A percentile compares a stretch with the other conserved stretches of the same genome.
Conservation (phyloP, 2,329 filamentous ascomycete species). For the Fusarium liriodendri region DNA sequence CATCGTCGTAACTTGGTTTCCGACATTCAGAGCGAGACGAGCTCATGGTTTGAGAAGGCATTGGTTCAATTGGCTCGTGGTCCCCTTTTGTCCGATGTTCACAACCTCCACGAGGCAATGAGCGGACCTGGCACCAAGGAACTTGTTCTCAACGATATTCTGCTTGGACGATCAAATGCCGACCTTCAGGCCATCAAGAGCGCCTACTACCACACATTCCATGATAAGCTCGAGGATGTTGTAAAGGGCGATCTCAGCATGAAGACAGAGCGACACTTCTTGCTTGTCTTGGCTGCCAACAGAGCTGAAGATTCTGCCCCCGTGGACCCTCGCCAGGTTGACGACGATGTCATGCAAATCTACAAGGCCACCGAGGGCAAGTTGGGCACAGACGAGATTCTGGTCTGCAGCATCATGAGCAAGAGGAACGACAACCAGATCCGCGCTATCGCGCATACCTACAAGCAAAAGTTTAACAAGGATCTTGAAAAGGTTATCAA, state of each 20-base stretch:
- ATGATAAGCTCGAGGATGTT: slow-evolving; percentile 74
- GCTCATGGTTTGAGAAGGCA: slow-evolving; percentile 78
- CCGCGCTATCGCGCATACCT: slow-evolving; percentile 81
- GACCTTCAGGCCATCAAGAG: slow-evolving; percentile 89
- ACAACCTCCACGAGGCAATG: slow-evolving; percentile 77
- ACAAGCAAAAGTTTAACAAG: slow-evolving; percentile 77
- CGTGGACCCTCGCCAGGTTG: slow-evolving; percentile 77
- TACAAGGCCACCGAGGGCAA: slow-evolving; percentile 82
- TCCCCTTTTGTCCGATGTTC: slow-evolving; percentile 81
- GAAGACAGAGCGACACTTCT: slow-evolving; percentile 88
- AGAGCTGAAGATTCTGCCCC: slow-evolving; percentile 83
- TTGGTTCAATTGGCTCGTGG: slow-evolving; percentile 82
- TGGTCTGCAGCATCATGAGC: slow-evolving; percentile 82
- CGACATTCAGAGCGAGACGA: slow-evolving; percentile 83
- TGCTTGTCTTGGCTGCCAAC: slow-evolving; percentile 80
- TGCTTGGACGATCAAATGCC: slow-evolving; percentile 86
- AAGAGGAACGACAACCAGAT: slow-evolving; percentile 85
- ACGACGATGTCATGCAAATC: slow-evolving; percentile 80
- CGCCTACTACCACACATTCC: slow-evolving; percentile 77
- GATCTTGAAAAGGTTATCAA: slow-evolving; percentile 79
- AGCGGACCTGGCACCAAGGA: slow-evolving; percentile 89
- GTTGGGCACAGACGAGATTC: slow-evolving; percentile 77
- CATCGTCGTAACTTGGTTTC: slow-evolving; percentile 76
- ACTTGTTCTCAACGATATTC: slow-evolving; percentile 83
- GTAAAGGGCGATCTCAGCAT: slow-evolving; percentile 84